Base-by-base conservation (phyloP, 2,329 filamentous ascomycete genomes). In the Botrytis pseudocinerea region DNA sequence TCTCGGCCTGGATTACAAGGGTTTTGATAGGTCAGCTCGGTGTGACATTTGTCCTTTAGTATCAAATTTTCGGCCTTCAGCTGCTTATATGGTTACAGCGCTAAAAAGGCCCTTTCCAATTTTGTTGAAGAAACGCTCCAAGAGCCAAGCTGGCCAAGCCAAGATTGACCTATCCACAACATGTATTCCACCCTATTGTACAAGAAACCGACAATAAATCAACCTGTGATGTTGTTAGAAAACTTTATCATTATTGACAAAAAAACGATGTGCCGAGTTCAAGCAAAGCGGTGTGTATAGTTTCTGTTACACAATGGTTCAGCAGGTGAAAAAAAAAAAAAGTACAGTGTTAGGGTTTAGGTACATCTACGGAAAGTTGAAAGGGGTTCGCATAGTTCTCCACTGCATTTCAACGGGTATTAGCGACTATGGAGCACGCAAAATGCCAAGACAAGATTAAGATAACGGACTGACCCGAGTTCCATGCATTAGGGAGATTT, bases 321-420 rank as follows among this genome's bases (percentile, higher is more conserved):
- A 68, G 65, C 48, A 68, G 65, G 28, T 57, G 18, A 16, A 42
- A 68, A 57, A 32, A 32, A 32, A 32, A 18, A 48, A 40, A n/a
- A 38, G 5, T 22, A 57, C 25, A 20, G 9, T 40, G 3, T 25
- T n/a, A 7, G 12, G 20, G 20, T 22, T 57, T 68, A 40, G 38
- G n/a, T 18, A 38, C 20, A 40, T 40, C 8, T 28, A 42, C 25
- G 18, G 5, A 32, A 28, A 57, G 25, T 38, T 68, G 64, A 68
- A 68, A 68, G 65, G 65, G 65, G 65, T 42, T 68, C 65, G 65
- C 65, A 68, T 68, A 57, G 48, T 68, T 38, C 65, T 68, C 65
- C 65, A 68, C 65, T 42, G 48, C 65, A 32, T 42, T 57, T 28
- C 18, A 68, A 68, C 48, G 48, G 65, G 14, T 25, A 32, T 57